Base-by-base conservation (phyloP, 2,329 filamentous ascomycete genomes). In the Aspergillus chevalieri region DNA sequence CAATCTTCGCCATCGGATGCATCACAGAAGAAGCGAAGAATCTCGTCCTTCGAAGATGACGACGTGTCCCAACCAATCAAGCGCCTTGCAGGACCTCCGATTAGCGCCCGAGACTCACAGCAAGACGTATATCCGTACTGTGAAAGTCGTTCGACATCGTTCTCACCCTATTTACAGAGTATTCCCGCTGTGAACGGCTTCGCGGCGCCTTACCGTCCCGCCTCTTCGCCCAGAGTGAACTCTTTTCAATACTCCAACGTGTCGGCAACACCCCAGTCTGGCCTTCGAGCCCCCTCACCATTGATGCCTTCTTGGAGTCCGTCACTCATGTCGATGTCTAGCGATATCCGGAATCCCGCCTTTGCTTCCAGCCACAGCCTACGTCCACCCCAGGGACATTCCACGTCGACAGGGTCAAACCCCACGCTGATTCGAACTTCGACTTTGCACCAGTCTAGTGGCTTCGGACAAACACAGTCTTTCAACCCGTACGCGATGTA, bases 401-500 rank as follows among this genome's bases (percentile, higher is more conserved):
- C 79, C 5, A 73, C 77, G 9, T 57, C 63, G 43, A 62, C 67
- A 45, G 56, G 69, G 8, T 63, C 75, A 28, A 80, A 79, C 50
- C 85, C 84, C 36, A 78, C 79, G 21, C 67, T 87, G 50, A 82
- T 87, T 48, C 78, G 85, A 50, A 86, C 84, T 4, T 86, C 85
- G 2, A 85, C 82, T 2, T 68, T 87, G 44, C 79, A 82, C 52
- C 77, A 81, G 47, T 76, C 79, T 7, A 72, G 73, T 26, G 70
- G 68, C 21, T 56, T 72, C 9, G 61, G 71, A n/a, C 76, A 72
- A 56, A 76, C 66, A 54, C 78, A 72, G 34, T 66, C 76, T 15
- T 88, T 90, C 70, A 89, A 90, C 59, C 86, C 86, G 0, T 91
- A 95, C 64, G 81, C 84, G 3, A 80, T 92, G 57, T 92, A 91